Evolutionary conservation across 2,329 filamentous ascomycete genomes (phyloP), one percentile per base, ranked within the genome.

Genomic region (Cordyceps farinosa): DNA sequence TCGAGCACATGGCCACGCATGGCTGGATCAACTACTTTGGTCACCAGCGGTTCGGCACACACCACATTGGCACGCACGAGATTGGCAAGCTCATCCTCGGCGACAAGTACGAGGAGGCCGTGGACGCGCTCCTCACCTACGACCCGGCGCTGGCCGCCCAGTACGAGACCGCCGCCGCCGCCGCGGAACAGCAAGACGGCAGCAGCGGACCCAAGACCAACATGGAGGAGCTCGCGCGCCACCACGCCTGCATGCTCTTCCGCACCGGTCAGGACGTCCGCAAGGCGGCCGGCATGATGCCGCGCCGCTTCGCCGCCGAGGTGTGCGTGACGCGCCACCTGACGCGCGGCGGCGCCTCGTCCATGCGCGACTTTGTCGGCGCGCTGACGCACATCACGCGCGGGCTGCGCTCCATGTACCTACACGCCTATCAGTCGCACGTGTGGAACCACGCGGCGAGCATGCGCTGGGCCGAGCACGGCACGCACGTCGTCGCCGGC

Each of bases 1-100:
- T 97, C 57, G 79, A 83, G 48, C 85, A 88, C 66, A 85, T 98
- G 68, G 80, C 83, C 61, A 78, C 86, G 50, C 84, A 88, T 51
- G 95, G 95, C 3, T 99, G 96, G 80, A 88, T 99, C 76, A 99
- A 99, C 77, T 99, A 98, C 78, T 99, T 93, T 72, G 95, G 95
- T 9, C 86, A 98, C n/a, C 95, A 99, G 77, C 88, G 95, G 30
- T 99, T 99, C 70, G 95, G 95, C 34, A 94, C 92, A 0, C 94
- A 95, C 75, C 80, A 87, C 34, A 89, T 91, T 13, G 90, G 92
- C 40, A 99, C 95, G 0, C 92, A 98, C 71, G 84, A 88, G 47
- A 81, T 97, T 56, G 95, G 95, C 55, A 86, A 89, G 72, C 88
- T 91, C 73, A 92, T 99, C 72, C 82, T 99, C 0, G 84, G 90